Conservation (phyloP, 768 basidiomycete species). For the Strobilomyces dryophilus region DNA sequence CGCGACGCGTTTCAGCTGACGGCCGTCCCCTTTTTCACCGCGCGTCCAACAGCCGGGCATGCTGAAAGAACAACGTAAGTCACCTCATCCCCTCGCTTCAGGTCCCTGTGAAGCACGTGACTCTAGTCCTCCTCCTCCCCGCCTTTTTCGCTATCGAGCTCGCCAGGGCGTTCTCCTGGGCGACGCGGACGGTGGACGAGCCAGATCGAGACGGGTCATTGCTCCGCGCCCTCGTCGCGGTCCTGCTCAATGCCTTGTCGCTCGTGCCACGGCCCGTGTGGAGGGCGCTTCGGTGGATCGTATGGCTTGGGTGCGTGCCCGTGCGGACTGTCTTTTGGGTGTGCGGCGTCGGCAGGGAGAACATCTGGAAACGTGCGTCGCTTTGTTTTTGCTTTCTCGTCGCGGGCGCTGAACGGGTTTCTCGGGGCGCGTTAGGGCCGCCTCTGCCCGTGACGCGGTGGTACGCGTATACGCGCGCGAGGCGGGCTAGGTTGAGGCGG, state of each 20-base stretch:
- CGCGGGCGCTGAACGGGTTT: neutral
- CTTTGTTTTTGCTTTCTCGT: neutral
- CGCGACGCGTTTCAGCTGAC: no score
- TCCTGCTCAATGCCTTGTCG: neutral
- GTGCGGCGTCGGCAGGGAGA: slow-evolving; percentile 14
- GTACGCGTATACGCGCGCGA: neutral
- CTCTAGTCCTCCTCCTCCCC: slow-evolving; percentile 10
- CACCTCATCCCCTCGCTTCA: neutral
- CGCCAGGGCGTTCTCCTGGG: neutral
- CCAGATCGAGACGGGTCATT: neutral
- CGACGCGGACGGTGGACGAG: neutral
- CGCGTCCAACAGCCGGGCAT: neutral
- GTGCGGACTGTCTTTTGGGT: slow-evolving; percentile 11
- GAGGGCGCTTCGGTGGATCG: neutral
- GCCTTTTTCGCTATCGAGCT: slow-evolving; percentile 13
- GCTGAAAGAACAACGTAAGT: neutral
- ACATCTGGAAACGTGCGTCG: neutral
- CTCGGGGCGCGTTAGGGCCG: neutral
- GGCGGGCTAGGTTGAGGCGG: neutral
- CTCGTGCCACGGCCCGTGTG: slow-evolving; percentile 1
- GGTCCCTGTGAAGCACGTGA: neutral
- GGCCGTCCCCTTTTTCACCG: no score
- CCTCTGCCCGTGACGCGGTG: neutral
- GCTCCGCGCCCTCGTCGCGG: neutral
- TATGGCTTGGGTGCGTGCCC: neutral